A percentile compares a stretch with the other conserved stretches of the same genome.
phyloP scores from a whole-genome alignment of 176 grass and related monocot genomes.

The Phyllostachys edulis region DNA sequence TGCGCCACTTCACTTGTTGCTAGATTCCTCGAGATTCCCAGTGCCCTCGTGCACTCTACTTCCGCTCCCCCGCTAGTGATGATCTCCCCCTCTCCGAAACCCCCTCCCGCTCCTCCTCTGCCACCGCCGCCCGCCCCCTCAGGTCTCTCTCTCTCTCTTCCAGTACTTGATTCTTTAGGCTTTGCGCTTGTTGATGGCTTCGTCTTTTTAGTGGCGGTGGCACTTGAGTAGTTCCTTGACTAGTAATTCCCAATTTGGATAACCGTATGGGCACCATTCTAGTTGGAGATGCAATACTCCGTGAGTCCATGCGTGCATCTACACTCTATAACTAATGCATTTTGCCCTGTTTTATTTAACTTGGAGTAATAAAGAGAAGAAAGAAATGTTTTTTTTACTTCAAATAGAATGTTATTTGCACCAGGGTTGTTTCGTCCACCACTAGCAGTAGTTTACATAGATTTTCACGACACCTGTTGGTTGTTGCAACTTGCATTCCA shows the following conservation, averaged over 20 bases:
- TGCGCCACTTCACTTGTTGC: not conserved
- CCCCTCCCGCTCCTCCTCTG: constrained; percentile 18
- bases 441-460: not conserved
- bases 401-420: no score
- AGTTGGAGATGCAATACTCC: not conserved
- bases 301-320: not conserved
- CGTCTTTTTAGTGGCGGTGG: not conserved
- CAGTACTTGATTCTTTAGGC: not conserved
- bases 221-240: not conserved
- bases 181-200: not conserved
- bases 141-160: not conserved
- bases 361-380: not conserved
- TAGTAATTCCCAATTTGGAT: not conserved
- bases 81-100: constrained; percentile 1
- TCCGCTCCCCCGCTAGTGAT: not conserved
- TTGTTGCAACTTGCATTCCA: not conserved
- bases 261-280: not conserved
- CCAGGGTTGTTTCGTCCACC: not conserved
- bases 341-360: not conserved
- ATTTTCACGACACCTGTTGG: not conserved
- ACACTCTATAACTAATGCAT: not conserved
- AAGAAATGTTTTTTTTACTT: not conserved
- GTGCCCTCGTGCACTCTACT: not conserved
- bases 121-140: constrained; percentile 11
- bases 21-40: not conserved